phyloP scores from a whole-genome alignment of 306 rosid species.

The Alnus glutinosa region DNA sequence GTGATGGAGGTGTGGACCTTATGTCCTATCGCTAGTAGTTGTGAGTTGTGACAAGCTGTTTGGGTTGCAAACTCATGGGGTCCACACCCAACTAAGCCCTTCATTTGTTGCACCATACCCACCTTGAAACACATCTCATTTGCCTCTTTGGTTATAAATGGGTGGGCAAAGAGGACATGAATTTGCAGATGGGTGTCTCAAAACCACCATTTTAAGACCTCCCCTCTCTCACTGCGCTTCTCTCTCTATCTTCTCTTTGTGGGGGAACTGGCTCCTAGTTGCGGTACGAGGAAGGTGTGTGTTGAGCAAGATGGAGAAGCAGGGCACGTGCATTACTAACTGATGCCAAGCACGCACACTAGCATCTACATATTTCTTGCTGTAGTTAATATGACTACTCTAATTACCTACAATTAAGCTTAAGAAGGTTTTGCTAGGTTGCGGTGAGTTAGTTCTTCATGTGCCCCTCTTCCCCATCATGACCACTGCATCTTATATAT shows the following conservation, averaged over 20 bases:
- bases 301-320: conserved; percentile 99
- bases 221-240: not conserved
- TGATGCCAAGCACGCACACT: conserved; percentile 26
- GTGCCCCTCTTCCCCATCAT: conserved; percentile 99
- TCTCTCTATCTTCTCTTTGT: not conserved
- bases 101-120: conserved; percentile 34
- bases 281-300: conserved; percentile 48
- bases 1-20: conserved; percentile 35
- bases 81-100: conserved; percentile 63
- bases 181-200: conserved; percentile 37
- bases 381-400: not conserved
- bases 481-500: conserved; percentile 59
- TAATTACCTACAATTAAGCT: too few species aligned
- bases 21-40: conserved; percentile 35
- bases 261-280: not conserved
- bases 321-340: conserved; percentile 99
- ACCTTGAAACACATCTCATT: conserved; percentile 44
- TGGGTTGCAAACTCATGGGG: conserved; percentile 46
- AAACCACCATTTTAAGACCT: conserved; percentile 32
- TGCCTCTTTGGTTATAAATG: conserved; percentile 49
- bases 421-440: too few species aligned
- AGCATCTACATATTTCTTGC: not conserved
- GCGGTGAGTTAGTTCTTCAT: conserved; percentile 79
- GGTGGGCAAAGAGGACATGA: conserved; percentile 37
- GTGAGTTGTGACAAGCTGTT: conserved; percentile 45